Evolutionary conservation across 345 rosid species (phyloP).

Genomic region (Cardamine occulta): DNA sequence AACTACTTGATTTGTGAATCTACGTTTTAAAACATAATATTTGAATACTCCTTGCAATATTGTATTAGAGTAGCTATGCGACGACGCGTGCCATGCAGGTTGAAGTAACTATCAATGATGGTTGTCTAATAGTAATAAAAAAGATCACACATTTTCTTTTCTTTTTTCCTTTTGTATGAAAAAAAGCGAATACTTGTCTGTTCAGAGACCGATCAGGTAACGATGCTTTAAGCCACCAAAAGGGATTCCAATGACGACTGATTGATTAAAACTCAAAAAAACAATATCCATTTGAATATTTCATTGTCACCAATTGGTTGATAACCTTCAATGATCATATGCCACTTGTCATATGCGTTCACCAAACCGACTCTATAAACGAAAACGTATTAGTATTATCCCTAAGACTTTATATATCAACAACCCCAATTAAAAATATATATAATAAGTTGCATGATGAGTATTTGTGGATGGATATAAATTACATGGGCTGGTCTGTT

Average conservation of each 20-base stretch:
- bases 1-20: neutral
- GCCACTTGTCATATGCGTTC: slow-evolving; percentile 8
- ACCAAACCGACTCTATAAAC: neutral
- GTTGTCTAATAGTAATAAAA: neutral
- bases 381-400: slow-evolving; percentile 6
- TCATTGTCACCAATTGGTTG: neutral
- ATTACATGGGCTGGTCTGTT: neutral
- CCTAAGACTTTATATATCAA: neutral
- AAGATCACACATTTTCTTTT: neutral
- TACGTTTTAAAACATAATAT: neutral
- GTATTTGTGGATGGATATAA: neutral
- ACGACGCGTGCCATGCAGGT: slow-evolving; percentile 20
- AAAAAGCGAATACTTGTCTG: slow-evolving; percentile 32
- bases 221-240: slow-evolving; percentile 25
- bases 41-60: neutral
- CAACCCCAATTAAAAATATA: neutral
- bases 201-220: slow-evolving; percentile 31
- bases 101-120: slow-evolving; percentile 11
- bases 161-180: neutral
- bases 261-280: neutral
- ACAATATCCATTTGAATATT: slow-evolving; percentile 16
- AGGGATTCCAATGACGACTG: neutral
- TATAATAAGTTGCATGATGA: neutral
- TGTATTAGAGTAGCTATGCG: neutral
- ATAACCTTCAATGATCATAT: neutral